A percentile compares a stretch with the other conserved stretches of the same genome.
Evolutionary conservation across 352 stramenopile species (phyloP).

Genomic region (Lagenidium sp.): DNA sequence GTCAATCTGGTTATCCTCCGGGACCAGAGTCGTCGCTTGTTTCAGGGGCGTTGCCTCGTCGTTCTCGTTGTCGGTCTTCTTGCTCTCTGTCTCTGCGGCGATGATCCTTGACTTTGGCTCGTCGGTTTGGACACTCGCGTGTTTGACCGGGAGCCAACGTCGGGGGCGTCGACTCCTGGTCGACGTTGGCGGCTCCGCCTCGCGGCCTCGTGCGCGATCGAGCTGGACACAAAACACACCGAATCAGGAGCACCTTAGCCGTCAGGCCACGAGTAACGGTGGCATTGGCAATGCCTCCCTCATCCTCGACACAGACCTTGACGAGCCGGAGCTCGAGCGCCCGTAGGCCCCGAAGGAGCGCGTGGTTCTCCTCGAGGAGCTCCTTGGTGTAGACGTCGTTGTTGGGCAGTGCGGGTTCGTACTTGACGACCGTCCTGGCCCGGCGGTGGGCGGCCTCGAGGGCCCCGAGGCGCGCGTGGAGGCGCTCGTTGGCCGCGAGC

Average conservation of each 20-base stretch:
- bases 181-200: no score
- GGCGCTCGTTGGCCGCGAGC: conserved; percentile 18
- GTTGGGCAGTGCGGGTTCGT: conserved; percentile 43
- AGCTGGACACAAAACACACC: no score
- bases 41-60: background rate
- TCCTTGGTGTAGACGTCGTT: conserved; percentile 55
- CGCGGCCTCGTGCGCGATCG: no score
- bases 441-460: conserved; percentile 29
- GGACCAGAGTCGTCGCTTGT: background rate
- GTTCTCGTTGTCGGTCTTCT: background rate
- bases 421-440: conserved; percentile 42
- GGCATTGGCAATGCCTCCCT: no score
- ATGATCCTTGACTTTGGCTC: no score
- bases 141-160: conserved; percentile 3
- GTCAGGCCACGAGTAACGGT: no score
- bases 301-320: no score
- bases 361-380: conserved; percentile 52
- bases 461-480: conserved; percentile 20
- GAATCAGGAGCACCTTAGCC: no score
- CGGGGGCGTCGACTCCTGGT: background rate
- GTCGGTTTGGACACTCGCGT: conserved; percentile 7
- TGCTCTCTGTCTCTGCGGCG: no score
- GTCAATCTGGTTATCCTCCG: background rate
- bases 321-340: conserved; percentile 31
- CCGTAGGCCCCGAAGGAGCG: conserved; percentile 23